Conservation (phyloP, 1,139 yeast genomes). For the Hemisphaericaspora subhashii region DNA sequence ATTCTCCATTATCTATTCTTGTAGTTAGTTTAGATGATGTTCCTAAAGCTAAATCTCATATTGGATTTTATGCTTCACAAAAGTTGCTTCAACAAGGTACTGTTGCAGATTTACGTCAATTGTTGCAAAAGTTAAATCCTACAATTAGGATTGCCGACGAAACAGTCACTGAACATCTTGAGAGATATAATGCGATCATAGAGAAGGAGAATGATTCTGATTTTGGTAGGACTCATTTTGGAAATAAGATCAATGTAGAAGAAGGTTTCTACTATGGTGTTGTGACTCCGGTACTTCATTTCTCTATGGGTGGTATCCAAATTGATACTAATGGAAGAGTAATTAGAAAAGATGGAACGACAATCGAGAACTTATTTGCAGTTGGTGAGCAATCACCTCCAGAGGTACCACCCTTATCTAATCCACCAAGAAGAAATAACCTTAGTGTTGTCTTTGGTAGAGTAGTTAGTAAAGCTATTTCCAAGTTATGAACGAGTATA, state of each 20-base stretch:
- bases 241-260: slow-evolving; percentile 15
- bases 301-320: slow-evolving; percentile 42
- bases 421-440: too few relatives aligned
- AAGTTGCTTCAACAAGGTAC: slow-evolving; percentile 28
- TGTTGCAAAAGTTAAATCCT: slow-evolving; percentile 18
- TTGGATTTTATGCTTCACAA: slow-evolving; percentile 31
- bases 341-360: slow-evolving; percentile 17
- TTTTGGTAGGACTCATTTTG: slow-evolving; percentile 25
- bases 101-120: slow-evolving; percentile 19
- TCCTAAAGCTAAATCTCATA: slow-evolving; percentile 27
- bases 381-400: too few relatives aligned
- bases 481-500: neutral
- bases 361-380: slow-evolving; percentile 30
- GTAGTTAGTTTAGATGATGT: slow-evolving; percentile 29
- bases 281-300: slow-evolving; percentile 41
- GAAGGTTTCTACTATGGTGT: slow-evolving; percentile 29
- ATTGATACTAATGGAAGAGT: slow-evolving; percentile 30
- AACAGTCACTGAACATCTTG: slow-evolving; percentile 15
- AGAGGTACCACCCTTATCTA: too few relatives aligned
- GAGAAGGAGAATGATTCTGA: slow-evolving; percentile 15
- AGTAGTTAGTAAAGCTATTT: slow-evolving; percentile 15
- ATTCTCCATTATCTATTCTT: slow-evolving; percentile 24
- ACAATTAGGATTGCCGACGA: slow-evolving; percentile 11
- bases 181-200: slow-evolving; percentile 15
- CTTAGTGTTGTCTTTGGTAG: slow-evolving; percentile 42